Evolutionary conservation across 345 rosid species (phyloP), one percentile per base, ranked within the genome.

Genomic region (Melaleuca alternifolia): DNA sequence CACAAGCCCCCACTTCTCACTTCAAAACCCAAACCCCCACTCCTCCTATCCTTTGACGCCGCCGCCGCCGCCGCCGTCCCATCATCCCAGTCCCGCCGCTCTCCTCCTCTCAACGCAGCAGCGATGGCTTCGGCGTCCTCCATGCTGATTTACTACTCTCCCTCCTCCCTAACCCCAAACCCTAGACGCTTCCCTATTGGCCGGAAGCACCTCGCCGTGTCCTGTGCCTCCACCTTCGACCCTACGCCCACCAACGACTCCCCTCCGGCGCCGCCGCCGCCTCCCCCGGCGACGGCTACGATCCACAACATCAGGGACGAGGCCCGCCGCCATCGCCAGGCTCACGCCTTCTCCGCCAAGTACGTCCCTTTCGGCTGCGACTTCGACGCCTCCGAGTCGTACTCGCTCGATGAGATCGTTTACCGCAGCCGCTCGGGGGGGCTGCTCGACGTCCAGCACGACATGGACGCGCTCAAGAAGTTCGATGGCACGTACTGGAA

Each of bases 371-470:
- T 96, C 88, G 93, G 93, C 86, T 93, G 91, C 11, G 92, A 86
- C 6, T 93, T 92, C 18, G 90, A 88, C 86, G 92, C 94, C 50
- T 50, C 85, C 18, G 99, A 96, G 89, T 91, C 84, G 37, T 94
- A 96, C 90, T 96, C 98, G 15, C 97, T 96, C 52, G 99, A 96
- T 86, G 96, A 96, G 91, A 93, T 96, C 89, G 97, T 95, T 2
- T 95, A 96, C 92, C 93, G 97, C 15, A 92, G 95, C 90, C 96
- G 94, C 84, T 94, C 95, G 23, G 99, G 99, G 5, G 97, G 94
- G 23, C 89, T 96, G 51, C 96, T 96, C 33, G 99, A 95, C 85
- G 97, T 96, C 2, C 92, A 92, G 85, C 99, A 96, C 86, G 96
- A 96, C 84, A 93, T 96, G 93, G 93, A 92, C 50, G 96, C 97